These are phyloP conservation scores for Botrytis byssoidea DNA, from an alignment of 2,329 filamentous ascomycete species.

Conservation along the genomic window DNA sequence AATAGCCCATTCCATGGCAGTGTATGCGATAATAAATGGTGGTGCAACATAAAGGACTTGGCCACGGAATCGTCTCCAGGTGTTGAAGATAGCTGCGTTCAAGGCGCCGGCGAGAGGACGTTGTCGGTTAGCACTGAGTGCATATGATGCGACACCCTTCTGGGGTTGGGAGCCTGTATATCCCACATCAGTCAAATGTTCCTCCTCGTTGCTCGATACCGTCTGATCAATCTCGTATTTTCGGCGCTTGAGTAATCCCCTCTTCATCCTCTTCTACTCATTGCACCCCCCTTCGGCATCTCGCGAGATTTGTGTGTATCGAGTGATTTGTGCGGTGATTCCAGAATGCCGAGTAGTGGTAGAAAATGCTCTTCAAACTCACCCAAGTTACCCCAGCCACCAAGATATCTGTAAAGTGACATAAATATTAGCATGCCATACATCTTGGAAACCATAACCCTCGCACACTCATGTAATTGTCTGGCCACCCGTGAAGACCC, in stretches of 20 bases:
- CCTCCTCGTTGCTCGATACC: background rate
- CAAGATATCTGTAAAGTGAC: constrained; percentile 34
- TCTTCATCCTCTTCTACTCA: background rate
- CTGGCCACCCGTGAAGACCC: constrained; percentile 10
- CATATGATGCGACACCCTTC: constrained; percentile 67
- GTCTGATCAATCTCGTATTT: background rate
- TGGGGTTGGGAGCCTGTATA: constrained; percentile 56
- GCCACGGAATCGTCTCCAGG: constrained; percentile 77
- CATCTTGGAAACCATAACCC: constrained; percentile 19
- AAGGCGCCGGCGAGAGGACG: constrained; percentile 75
- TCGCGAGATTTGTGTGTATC: background rate
- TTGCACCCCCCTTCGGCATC: background rate
- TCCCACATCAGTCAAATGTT: constrained; percentile 32
- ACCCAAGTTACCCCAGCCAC: constrained; percentile 40
- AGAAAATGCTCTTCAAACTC: constrained; percentile 29
- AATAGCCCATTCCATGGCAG: constrained; percentile 84
- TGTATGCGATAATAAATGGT: constrained; percentile 75
- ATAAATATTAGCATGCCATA: constrained; percentile 28
- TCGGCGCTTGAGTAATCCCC: background rate
- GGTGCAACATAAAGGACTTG: constrained; percentile 90
- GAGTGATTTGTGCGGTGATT: background rate
- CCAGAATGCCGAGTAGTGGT: background rate
- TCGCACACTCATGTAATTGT: background rate
- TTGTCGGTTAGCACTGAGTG: constrained; percentile 83
- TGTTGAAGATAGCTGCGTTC: constrained; percentile 91